Base-by-base conservation (phyloP, 106 monocot genomes). In the Cymbidium sinense region DNA sequence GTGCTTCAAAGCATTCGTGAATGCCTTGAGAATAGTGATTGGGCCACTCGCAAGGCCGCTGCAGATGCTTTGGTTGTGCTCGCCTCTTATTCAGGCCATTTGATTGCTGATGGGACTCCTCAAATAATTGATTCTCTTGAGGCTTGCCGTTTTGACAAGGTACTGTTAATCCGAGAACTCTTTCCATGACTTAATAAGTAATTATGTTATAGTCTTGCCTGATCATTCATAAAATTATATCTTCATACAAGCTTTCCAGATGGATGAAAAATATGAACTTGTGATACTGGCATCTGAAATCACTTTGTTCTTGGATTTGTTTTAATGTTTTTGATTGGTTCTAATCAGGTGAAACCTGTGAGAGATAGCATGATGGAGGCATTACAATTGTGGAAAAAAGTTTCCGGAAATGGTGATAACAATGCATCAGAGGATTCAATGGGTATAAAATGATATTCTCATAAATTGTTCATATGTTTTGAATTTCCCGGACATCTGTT, bases 101-200 rank as follows among this genome's bases (percentile, higher is more conserved):
- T 96, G 73, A 82, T 91, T 73, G 85, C 74, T 37, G 93, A 96
- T 70, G 88, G 83, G n/a, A 79, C 82, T 82, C 74, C 91, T 79
- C 75, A 89, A 73, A 90, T 85, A 31, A 75, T 96, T 72, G 79
- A 86, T 80, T 85, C 88, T 81, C 80, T 96, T 5, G 96, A 96
- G 74, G 85, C 91, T 73, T 94, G 88, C 78, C 91, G 96, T 55
- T 96, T 96, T 85, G 96, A 96, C 88, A 96, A 94, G 96, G 96
- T 96, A 84, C 27, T 43, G 50, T 39, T 11, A 33, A 5, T 34
- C 54, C 31, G 55, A 31, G 17, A 23, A 34, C 23, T 73, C 31
- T 61, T 36, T 61, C 31, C 17, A 43, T 39, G 79, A 44, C 35
- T 20, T 70, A 1, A 54, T 55, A 70, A 29, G 17, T 65, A 58